Evolutionary conservation across 306 rosid species (phyloP).

Genomic region (Trichosanthes truncata): DNA sequence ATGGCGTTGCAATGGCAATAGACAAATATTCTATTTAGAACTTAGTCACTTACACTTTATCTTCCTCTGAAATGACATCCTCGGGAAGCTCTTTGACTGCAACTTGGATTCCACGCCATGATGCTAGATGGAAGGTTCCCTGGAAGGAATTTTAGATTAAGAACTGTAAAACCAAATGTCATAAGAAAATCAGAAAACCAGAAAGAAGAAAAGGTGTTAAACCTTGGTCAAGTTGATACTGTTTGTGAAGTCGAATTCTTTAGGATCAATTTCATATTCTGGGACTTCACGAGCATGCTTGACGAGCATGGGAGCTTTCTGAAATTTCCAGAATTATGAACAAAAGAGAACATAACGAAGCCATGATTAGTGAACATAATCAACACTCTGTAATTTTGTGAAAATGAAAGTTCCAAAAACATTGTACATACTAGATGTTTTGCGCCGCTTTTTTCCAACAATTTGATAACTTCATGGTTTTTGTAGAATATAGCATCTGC

Average conservation of each 20-base stretch:
- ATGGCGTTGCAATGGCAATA: neutral
- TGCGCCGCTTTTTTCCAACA: conserved; percentile 82
- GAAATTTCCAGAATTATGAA: conserved; percentile 14
- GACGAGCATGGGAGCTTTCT: conserved; percentile 89
- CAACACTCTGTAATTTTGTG: neutral
- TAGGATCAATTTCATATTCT: conserved; percentile 80
- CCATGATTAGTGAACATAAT: conserved; percentile 2
- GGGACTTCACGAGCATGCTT: conserved; percentile 76
- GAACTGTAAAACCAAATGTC: neutral
- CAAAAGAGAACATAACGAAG: neutral
- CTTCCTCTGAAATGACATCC: conserved; percentile 51
- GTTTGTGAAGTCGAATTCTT: conserved; percentile 76
- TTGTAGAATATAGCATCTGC: conserved; percentile 82
- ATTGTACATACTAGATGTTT: conserved; percentile 48
- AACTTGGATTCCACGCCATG: conserved; percentile 91
- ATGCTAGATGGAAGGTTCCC: conserved; percentile 82
- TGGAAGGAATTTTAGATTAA: conserved; percentile 13
- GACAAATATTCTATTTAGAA: conserved; percentile 9
- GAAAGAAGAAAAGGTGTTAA: neutral
- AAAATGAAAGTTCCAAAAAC: neutral
- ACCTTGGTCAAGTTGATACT: conserved; percentile 79
- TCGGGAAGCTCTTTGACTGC: conserved; percentile 81
- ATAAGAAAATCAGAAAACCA: neutral
- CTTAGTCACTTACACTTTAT: conserved; percentile 57
- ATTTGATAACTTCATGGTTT: conserved; percentile 57